These are phyloP conservation scores for Megacollybia marginata DNA, from an alignment of 768 basidiomycete species.

Conservation along the genomic window DNA sequence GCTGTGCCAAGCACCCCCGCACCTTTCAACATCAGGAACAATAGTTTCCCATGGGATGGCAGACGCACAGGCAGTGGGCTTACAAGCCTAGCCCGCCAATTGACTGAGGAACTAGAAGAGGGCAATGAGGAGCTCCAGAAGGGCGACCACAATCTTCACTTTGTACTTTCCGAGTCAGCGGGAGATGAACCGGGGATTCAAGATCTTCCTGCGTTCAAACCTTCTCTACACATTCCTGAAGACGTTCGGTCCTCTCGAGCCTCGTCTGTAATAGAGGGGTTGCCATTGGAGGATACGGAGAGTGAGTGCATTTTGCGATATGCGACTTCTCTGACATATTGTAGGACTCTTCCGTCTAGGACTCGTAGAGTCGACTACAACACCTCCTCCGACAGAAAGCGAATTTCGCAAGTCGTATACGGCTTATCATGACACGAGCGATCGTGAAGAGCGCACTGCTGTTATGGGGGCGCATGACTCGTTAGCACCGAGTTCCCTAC, in stretches of 20 bases:
- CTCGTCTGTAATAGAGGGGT: conserved; percentile 28
- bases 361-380: conserved; percentile 39
- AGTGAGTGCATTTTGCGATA: conserved; percentile 19
- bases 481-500: neutral
- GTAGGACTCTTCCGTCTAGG: conserved; percentile 41
- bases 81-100: conserved; percentile 41
- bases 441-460: too few relatives aligned
- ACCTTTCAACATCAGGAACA: neutral
- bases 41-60: conserved; percentile 27
- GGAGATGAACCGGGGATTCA: conserved; percentile 9
- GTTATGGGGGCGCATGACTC: too few relatives aligned
- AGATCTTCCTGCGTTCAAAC: conserved; percentile 29
- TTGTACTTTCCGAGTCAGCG: conserved; percentile 8
- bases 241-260: conserved; percentile 39
- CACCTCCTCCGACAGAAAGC: conserved; percentile 35
- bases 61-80: conserved; percentile 37
- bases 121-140: conserved; percentile 20
- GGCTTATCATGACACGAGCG: too few relatives aligned
- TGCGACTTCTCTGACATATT: neutral
- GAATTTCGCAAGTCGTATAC: conserved; percentile 26
- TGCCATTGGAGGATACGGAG: conserved; percentile 29
- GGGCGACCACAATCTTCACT: conserved; percentile 7
- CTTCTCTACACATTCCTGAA: conserved; percentile 37
- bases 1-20: conserved; percentile 7
- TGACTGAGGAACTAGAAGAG: conserved; percentile 42